Evolutionary conservation across 2,329 filamentous ascomycete genomes (phyloP).

Genomic region (Ophiostoma australiae): DNA sequence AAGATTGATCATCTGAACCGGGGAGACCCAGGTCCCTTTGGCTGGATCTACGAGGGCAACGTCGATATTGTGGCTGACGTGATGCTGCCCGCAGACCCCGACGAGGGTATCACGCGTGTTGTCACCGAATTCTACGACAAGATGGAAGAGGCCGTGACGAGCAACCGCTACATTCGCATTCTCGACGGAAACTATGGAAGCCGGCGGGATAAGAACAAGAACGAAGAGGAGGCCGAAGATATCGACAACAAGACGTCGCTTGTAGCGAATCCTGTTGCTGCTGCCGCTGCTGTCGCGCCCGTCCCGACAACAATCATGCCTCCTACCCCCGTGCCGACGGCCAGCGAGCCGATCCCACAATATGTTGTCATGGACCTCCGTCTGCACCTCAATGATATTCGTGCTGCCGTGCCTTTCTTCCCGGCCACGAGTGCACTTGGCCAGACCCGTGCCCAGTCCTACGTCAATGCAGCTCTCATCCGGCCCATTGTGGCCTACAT

Average conservation of each 20-base stretch:
- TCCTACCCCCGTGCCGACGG: background rate
- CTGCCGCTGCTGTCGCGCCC: background rate
- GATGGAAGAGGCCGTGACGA: constrained; percentile 84
- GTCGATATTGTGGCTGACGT: constrained; percentile 95
- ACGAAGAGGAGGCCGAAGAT: background rate
- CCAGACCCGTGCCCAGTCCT: constrained; percentile 74
- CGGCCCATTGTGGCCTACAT: constrained; percentile 97
- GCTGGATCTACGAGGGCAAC: constrained; percentile 96
- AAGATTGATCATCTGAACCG: constrained; percentile 95
- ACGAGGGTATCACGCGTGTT: constrained; percentile 86
- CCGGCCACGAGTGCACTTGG: constrained; percentile 27
- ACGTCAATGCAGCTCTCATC: constrained; percentile 92
- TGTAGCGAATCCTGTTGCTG: background rate
- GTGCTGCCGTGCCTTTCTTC: constrained; percentile 88
- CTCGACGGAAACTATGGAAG: constrained; percentile 42
- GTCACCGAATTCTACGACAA: constrained; percentile 97
- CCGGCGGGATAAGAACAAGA: background rate
- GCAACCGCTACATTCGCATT: constrained; percentile 61
- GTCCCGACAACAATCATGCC: background rate
- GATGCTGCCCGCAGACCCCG: constrained; percentile 83
- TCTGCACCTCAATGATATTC: constrained; percentile 92
- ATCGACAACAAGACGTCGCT: background rate
- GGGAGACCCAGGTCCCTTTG: constrained; percentile 87
- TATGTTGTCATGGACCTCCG: constrained; percentile 91
- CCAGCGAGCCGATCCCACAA: constrained; percentile 55